Conservation (phyloP, 257 asterid species). For the Voacanga thouarsii region DNA sequence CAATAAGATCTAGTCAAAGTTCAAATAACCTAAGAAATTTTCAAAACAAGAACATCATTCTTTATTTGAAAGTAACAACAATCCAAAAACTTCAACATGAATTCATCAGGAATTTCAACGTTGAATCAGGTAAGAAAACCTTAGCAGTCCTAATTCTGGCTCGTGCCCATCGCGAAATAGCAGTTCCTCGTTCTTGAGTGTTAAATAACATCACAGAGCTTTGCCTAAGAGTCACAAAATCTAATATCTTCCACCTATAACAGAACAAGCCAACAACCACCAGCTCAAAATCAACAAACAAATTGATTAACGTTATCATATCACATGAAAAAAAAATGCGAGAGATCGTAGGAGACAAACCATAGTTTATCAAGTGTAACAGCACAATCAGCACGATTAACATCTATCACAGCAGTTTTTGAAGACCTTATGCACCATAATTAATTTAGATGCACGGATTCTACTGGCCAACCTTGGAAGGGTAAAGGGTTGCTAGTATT, state of each 20-base stretch:
- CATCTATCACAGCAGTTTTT: slow-evolving; percentile 63
- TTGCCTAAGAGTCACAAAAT: slow-evolving; percentile 57
- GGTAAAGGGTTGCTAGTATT: neutral
- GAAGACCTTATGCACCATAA: slow-evolving; percentile 62
- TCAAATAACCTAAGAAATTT: neutral
- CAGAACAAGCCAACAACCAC: neutral
- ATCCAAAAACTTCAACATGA: neutral
- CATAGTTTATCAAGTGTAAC: slow-evolving; percentile 79
- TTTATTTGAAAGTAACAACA: neutral
- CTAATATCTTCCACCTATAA: slow-evolving; percentile 77
- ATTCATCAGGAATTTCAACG: neutral
- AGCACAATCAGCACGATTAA: slow-evolving; percentile 67
- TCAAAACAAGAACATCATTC: slow-evolving; percentile 4
- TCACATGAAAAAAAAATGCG: neutral
- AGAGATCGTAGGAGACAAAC: slow-evolving; percentile 31
- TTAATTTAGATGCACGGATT: slow-evolving; percentile 62
- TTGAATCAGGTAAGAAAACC: slow-evolving; percentile 22
- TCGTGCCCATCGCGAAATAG: slow-evolving; percentile 82
- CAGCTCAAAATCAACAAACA: neutral
- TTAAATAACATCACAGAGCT: slow-evolving; percentile 77
- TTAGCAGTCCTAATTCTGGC: slow-evolving; percentile 76
- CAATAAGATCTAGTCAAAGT: neutral
- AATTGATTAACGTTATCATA: slow-evolving; percentile 3
- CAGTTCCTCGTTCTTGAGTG: slow-evolving; percentile 65
- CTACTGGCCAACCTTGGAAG: slow-evolving; percentile 54